Base-by-base conservation (phyloP, 495 filamentous ascomycete genomes). In the Talaromyces borbonicus region DNA sequence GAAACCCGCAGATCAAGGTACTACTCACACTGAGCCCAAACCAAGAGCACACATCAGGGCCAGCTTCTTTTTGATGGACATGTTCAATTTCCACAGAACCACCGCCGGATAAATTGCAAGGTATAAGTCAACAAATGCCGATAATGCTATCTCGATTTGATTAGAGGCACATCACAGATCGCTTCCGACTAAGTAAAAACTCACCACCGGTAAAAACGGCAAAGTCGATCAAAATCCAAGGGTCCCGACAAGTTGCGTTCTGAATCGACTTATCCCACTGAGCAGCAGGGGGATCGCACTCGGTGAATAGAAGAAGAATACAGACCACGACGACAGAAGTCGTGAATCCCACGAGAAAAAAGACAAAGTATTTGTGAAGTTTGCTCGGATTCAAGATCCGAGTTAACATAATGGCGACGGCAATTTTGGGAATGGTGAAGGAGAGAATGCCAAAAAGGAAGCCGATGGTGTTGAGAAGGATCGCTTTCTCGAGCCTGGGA, bases 61-160 rank as follows among this genome's bases (percentile, higher is more conserved):
- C 8, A 66, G 22, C 37, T 56, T 57, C 51, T 69, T 68, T 6
- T 57, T 61, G 25, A 67, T 42, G 8, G 58, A 66, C 65, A 69
- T 66, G 18, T 68, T 58, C 3, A 68, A 56, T 14, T 61, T 62
- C 48, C 58, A 49, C 3, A 68, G 32, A 2, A 64, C 51, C 0
- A 51, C 50, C 0, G 49, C 42, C 0, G 66, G 66, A 41, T 65
- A 66, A 6, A 67, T 23, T 1, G 66, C 63, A 12, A 69, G 56
- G 11, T 51, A 57, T 3, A 68, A 44, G 51, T 69, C 66, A 25
- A 63, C 52, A 14, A 62, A 52, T 1, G 63, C 64, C 8, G 63
- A 68, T 3, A 60, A 16, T 0, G 55, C 65, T 69, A 36, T 20
- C 24, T 8, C 8, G 5, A 11, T 44, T n/a, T 7, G 16, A 20